phyloP scores from a whole-genome alignment of 352 stramenopile species.

The Phytophthora pseudosyringae region DNA sequence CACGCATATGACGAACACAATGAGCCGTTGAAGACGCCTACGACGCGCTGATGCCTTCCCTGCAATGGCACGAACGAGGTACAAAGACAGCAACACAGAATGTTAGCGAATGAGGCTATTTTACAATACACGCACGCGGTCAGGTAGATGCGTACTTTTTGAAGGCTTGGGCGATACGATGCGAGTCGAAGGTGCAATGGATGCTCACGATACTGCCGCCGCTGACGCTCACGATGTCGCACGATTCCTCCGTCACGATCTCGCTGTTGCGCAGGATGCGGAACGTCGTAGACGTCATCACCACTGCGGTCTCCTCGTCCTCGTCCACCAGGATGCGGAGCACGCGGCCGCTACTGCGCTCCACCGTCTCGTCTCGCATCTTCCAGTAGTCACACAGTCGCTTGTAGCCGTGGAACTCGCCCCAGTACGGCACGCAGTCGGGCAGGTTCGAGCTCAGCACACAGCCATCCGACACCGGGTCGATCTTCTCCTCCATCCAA shows the following conservation, averaged over 20 bases:
- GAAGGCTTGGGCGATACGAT: slow-evolving; percentile 83
- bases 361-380: slow-evolving; percentile 86
- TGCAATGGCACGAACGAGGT: slow-evolving; percentile 30
- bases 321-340: slow-evolving; percentile 86
- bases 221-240: slow-evolving; percentile 84
- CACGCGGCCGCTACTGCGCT: slow-evolving; percentile 82
- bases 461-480: slow-evolving; percentile 69
- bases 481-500: slow-evolving; percentile 89
- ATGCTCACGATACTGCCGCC: slow-evolving; percentile 81
- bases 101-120: slow-evolving; percentile 18
- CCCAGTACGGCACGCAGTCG: slow-evolving; percentile 88
- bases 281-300: slow-evolving; percentile 90
- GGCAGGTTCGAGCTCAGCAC: slow-evolving; percentile 88
- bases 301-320: slow-evolving; percentile 86
- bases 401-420: slow-evolving; percentile 90
- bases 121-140: slow-evolving; percentile 9
- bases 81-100: slow-evolving; percentile 25
- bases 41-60: slow-evolving; percentile 80
- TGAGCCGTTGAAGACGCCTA: slow-evolving; percentile 41
- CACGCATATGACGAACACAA: slow-evolving; percentile 44
- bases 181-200: slow-evolving; percentile 90
- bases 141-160: slow-evolving; percentile 66
- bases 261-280: slow-evolving; percentile 89
- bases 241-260: slow-evolving; percentile 86
- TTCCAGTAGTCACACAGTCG: slow-evolving; percentile 89